Base-by-base conservation (phyloP, 2,329 filamentous ascomycete genomes). In the Colletotrichum salicis region DNA sequence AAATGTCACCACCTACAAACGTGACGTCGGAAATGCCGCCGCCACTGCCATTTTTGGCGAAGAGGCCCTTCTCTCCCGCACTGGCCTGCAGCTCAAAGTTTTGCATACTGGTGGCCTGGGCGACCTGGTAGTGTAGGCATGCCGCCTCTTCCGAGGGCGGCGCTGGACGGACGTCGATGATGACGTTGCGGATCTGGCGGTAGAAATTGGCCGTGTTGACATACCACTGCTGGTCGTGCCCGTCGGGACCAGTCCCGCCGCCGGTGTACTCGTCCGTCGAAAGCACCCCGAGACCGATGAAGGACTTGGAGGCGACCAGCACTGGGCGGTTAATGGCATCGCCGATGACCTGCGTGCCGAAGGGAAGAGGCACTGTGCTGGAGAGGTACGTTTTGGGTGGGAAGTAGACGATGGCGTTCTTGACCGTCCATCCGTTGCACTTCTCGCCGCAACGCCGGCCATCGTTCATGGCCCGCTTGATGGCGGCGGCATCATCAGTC, bases 401-500 rank as follows among this genome's bases (percentile, higher is more conserved):
- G 52, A 79, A 79, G 62, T 79, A 79, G 19, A 79, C 41, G 10
- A 78, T 74, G 12, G 77, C 75, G 64, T 55, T 64, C 8, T 67
- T 72, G 19, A 64, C 67, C 2, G 74, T 76, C 1, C 67, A 68
- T 2, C 62, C 62, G 62, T 66, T 61, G 51, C 76, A 77, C n/a
- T 63, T 64, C 1, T 52, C 63, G 3, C 74, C 75, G 52, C 74
- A 76, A 1, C 72, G 37, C 3, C 62, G 27, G 6, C 70, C 70
- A 29, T 71, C 73, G 0, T 61, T 31, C 24, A 77, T 75, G 7
- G 74, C 75, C 10, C 67, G 67, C 24, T 76, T 71, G 19, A 76
- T 77, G 11, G 75, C 73, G 5, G 62, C 56, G n/a, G 74, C 76
- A 31, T 74, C 72, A 29, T 77, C 74, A 19, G 90, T 90, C 0